Evolutionary conservation across 176 grass and related monocot species (phyloP), one percentile per base, ranked within the genome.

Genomic region (Canna indica): DNA sequence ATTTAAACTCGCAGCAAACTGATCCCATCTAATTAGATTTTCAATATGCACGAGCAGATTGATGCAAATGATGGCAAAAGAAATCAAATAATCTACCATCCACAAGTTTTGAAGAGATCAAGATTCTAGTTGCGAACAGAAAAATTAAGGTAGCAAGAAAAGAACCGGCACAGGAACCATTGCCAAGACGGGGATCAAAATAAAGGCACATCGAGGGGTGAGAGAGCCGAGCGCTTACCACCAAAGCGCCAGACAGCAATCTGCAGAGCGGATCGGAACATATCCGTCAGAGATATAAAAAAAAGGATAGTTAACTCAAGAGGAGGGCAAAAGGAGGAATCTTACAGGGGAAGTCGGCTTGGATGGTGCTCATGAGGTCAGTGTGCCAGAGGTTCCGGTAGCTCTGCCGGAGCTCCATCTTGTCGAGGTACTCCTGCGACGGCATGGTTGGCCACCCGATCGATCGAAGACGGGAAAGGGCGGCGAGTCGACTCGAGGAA

Each of bases 341-440:
- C 2, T 35, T 74, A 97, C 94, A 93, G 53, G 94, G 94, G 80
- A 75, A 85, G 46, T 97, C 94, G 48, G 79, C 86, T 79, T 75
- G 36, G 53, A 97, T 87, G 62, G 94, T 77, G 89, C 68, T 77
- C 24, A 68, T 71, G 77, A 99, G 87, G 57, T 99, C 89, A 38
- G 89, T 84, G 82, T 93, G 89, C 89, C 89, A 99, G 47, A 99
- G 61, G 83, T 97, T 97, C 65, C 84, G 86, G 80, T 97, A 97
- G 86, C 70, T 82, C 89, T 93, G 86, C 42, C 89, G 94, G 48
- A 85, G 84, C 77, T 97, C 74, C 94, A 93, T 87, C 89, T 93
- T 99, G 34, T 99, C 86, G 36, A 93, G 20, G 60, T 77, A 73
- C 36, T 70, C 82, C 89, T 88, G 94, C 71, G 82, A 88, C 64